phyloP scores from a whole-genome alignment of 1,284 basidiomycete genomes.

The Neonothopanus nambi region DNA sequence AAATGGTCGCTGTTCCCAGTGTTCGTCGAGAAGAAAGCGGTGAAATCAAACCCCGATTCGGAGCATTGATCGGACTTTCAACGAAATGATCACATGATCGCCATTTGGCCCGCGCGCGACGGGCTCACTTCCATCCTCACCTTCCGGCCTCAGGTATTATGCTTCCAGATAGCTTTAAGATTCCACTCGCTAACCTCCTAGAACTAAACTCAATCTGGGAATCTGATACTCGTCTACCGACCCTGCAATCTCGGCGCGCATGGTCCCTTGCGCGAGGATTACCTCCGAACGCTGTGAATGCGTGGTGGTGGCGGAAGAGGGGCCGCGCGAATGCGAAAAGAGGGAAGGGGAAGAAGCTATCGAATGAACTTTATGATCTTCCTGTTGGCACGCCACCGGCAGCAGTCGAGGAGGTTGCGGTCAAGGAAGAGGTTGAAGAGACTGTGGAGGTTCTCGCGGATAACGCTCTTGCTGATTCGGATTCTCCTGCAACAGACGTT shows the following conservation, averaged over 20 bases:
- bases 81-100: too few relatives aligned
- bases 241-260: constrained; percentile 1
- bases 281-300: background rate
- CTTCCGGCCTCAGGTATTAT: too few relatives aligned
- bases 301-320: constrained; percentile 7
- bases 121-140: too few relatives aligned
- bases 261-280: constrained; percentile 10
- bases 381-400: constrained; percentile 9
- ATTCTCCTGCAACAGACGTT: background rate
- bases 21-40: too few relatives aligned
- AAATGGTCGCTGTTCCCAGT: too few relatives aligned
- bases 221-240: constrained; percentile 5
- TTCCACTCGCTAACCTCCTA: constrained; percentile 5
- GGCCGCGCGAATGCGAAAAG: background rate
- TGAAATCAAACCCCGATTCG: too few relatives aligned
- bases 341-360: background rate
- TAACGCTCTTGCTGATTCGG: background rate
- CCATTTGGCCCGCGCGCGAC: too few relatives aligned
- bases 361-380: constrained; percentile 1
- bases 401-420: background rate
- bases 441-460: too few relatives aligned
- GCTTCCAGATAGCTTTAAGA: background rate
- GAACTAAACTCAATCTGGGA: constrained; percentile 10
- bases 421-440: background rate
- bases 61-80: too few relatives aligned